Evolutionary conservation across 192 early-diverging fungal genomes (phyloP), one percentile per base, ranked within the genome.

Genomic region (Coemansia asiatica): DNA sequence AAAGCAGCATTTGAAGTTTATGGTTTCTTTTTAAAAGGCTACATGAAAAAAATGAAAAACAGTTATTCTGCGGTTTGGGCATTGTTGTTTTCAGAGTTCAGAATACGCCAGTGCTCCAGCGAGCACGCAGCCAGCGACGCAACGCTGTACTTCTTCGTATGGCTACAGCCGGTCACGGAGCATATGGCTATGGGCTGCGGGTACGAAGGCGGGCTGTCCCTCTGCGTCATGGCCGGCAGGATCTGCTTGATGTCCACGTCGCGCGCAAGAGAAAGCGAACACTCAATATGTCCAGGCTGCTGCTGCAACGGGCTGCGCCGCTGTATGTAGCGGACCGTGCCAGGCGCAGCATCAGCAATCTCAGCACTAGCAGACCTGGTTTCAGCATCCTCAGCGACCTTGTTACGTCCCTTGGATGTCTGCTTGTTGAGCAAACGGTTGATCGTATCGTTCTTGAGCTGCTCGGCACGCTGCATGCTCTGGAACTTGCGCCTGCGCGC

Each of bases 381-480:
- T 33, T 87, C 69, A 49, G 77, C 77, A n/a, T 89, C 87, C 13
- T 81, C 84, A 18, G 84, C 80, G 19, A 89, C 90, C 53, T 84
- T 84, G 53, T 85, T 85, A 31, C 81, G 82, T 4, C 83, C 86
- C 65, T 90, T 92, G 7, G 87, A 86, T 9, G 89, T 84, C 72
- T 92, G 91, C 65, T 92, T 92, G 69, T 92, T 92, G 36, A 92
- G 77, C 13, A 92, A 72, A n/a, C 89, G 78, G 67, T 92, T 91
- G 58, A 92, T 90, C 1, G 90, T 92, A 55, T 92, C 91, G 59
- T 78, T 80, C 73, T 88, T 81, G n/a, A 72, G 57, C 68, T 90
- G 88, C 73, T 92, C 91, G 15, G 89, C 89, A 29, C 88, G 81
- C 69, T 92, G 90, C 49, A 87, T 81, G 48, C 87, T 91, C 58